Base-by-base conservation (phyloP, 306 rosid genomes). In the Fagus sylvatica region DNA sequence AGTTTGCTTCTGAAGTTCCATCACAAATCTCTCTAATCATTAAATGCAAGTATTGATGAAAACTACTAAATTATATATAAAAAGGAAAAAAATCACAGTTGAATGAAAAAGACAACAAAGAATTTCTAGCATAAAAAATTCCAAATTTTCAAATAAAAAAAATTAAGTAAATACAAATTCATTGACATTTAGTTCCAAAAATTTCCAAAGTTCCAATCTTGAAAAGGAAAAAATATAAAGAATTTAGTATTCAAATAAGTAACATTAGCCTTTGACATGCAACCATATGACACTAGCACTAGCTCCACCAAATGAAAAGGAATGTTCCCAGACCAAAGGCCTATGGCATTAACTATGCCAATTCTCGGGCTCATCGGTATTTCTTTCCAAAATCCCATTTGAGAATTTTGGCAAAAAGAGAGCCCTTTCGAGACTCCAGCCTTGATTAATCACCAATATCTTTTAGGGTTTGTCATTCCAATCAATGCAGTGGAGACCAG, bases 381-480 rank as follows among this genome's bases (percentile, higher is more conserved):
- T 89, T 79, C 88, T 78, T 75, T 30, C 93, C 96, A 90, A 93
- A 82, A 72, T 34, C 90, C 88, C 75, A 7, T 6, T 5, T 0
- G 0, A 42, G 90, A 87, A 33, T 36, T 78, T 77, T 66, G 80
- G 86, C 40, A 36, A 81, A 85, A 86, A 81, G 28, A 82, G 85
- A 92, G 92, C 79, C 73, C 81, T 76, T 77, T 82, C 12, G 87
- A 93, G 98, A 93, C 74, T 86, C 96, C 98, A 90, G 98, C 98
- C 98, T 90, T 87, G 98, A 87, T 91, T 90, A 53, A 9, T 30
- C 34, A 68, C 22, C 51, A 51, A 2, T 16, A 71, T 85, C 77
- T 49, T 76, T 77, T 48, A 7, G 79, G 53, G 85, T 84, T 74
- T 85, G 87, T 69, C 82, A 80, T 81, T 80, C 64, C 89, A 76